Base-by-base conservation (phyloP, 495 filamentous ascomycete species). In the Clohesyomyces aquaticus region DNA sequence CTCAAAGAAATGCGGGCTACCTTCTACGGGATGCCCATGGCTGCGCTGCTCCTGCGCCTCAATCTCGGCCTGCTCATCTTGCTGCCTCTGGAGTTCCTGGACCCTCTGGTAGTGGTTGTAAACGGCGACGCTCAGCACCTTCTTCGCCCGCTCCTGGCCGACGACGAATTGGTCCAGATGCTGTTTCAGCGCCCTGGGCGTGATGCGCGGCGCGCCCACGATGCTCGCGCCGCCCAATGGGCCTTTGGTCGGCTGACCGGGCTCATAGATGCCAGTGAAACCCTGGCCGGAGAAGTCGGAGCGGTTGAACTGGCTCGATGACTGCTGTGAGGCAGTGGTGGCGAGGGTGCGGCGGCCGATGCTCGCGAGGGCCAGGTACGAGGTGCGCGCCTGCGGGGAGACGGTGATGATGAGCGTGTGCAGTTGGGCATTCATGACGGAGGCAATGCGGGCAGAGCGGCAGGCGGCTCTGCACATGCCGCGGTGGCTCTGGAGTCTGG, bases 151-250 rank as follows among this genome's bases (percentile, higher is more conserved):
- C 68, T 96, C 90, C 73, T 98, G 94, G 22, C 95, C 95, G 4
- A 98, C 93, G 6, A 98, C 93, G 74, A 91, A 98, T 72, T 93
- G 88, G 71, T 98, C 95, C 11, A 98, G 85, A 72, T 96, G 89
- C 67, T 91, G 83, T 76, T 98, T 98, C 67, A 98, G 79, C 60
- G 85, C 79, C 61, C 82, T 85, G 2, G 90, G 91, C n/a, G 91
- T 96, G 61, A 96, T 74, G 16, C 69, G 70, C 2, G 74, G 73
- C 11, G 71, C 68, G 10, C 73, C 73, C 26, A 69, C 63, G 51
- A 22, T 63, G 49, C 35, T 57, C 29, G 70, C 66, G 25, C 61
- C 71, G 12, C 68, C 56, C 35, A 77, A 67, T 25, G 76, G 76
- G 6, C 75, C 76, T 9, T 42, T 55, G 8, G 69, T 74, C 19